Percentiles rank a stretch among this genome's conserved stretches.
Conservation (phyloP, 371 early-diverging fungal genomes). For the Mucor circinelloides region DNA sequence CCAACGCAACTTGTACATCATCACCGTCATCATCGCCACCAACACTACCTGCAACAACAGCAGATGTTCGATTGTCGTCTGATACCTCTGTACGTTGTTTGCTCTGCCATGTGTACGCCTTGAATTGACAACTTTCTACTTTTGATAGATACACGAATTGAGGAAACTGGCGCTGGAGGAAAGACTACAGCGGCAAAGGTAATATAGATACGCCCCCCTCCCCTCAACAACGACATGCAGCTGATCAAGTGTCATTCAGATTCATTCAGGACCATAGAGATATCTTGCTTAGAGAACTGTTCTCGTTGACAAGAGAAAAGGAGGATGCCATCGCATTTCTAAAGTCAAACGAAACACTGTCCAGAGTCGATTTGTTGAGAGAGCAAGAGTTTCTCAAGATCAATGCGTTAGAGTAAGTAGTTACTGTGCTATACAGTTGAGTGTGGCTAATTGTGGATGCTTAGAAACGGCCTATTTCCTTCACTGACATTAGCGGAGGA, state of each 20-base stretch:
- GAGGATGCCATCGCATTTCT: conserved; percentile 27
- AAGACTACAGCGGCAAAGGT: conserved; percentile 30
- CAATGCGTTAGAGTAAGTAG: neutral
- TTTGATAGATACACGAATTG: conserved; percentile 26
- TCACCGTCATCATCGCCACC: neutral
- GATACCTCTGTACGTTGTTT: neutral
- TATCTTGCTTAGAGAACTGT: conserved; percentile 34
- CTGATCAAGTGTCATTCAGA: neutral
- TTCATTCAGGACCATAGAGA: conserved; percentile 22
- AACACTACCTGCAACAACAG: neutral
- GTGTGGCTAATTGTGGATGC: neutral
- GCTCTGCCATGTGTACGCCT: neutral
- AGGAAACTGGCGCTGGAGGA: conserved; percentile 31
- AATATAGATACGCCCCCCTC: conserved; percentile 4
- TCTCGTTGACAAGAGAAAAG: conserved; percentile 27
- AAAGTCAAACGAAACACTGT: conserved; percentile 18
- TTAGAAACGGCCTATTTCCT: neutral
- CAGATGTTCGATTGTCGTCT: neutral
- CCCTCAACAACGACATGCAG: neutral
- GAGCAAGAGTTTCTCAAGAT: conserved; percentile 21
- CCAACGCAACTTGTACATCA: conserved; percentile 1
- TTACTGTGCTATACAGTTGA: neutral
- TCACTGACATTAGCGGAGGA: neutral
- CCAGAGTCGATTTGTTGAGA: conserved; percentile 18
- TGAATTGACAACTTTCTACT: neutral